phyloP scores from a whole-genome alignment of 2,329 filamentous ascomycete genomes.

The Gliomastix tumulicola region DNA sequence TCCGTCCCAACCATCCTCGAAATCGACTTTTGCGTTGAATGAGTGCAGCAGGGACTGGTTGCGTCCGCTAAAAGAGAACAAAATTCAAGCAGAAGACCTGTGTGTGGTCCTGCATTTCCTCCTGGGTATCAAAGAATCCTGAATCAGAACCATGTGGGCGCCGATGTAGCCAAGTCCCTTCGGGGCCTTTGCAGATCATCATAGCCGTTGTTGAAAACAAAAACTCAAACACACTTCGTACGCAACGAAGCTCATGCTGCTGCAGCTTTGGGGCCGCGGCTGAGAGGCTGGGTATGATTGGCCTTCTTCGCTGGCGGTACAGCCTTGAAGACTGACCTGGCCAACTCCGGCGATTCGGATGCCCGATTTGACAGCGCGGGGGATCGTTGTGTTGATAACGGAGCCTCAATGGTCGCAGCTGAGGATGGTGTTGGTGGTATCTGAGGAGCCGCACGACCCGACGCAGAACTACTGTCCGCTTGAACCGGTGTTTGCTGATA shows the following conservation, averaged over 20 bases:
- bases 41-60: too few relatives aligned
- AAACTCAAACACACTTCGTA: too few relatives aligned
- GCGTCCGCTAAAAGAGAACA: too few relatives aligned
- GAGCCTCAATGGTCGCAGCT: slow-evolving; percentile 11
- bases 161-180: neutral
- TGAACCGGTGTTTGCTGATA: slow-evolving; percentile 22
- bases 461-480: slow-evolving; percentile 8
- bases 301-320: slow-evolving; percentile 23
- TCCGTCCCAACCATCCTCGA: too few relatives aligned
- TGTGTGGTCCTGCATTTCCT: too few relatives aligned
- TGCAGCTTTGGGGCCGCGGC: slow-evolving; percentile 25
- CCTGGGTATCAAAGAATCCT: slow-evolving; percentile 27
- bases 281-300: too few relatives aligned
- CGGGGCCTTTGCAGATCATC: too few relatives aligned
- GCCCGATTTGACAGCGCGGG: slow-evolving; percentile 15
- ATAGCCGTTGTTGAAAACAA: too few relatives aligned
- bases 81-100: too few relatives aligned
- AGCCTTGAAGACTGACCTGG: slow-evolving; percentile 25
- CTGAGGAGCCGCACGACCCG: too few relatives aligned
- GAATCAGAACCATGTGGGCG: slow-evolving; percentile 8
- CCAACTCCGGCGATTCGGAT: slow-evolving; percentile 37
- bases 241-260: slow-evolving; percentile 22
- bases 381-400: slow-evolving; percentile 15
- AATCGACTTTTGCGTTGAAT: too few relatives aligned
- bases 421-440: too few relatives aligned